Percentiles rank a stretch among this genome's conserved stretches.
Conservation (phyloP, 2,329 filamentous ascomycete genomes). For the Tricladium varicosporioides region DNA sequence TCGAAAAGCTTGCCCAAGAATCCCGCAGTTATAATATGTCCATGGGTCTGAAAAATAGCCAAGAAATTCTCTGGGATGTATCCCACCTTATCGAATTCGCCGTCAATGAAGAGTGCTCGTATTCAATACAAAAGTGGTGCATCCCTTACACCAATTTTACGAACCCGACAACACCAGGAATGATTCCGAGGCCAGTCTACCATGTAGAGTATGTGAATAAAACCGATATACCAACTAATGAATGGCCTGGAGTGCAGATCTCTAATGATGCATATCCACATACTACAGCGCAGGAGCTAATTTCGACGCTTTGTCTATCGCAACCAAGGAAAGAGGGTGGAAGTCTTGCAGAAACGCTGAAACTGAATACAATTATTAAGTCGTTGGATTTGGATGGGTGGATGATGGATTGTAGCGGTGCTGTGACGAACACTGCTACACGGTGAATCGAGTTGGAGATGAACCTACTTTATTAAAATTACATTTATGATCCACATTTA, state of each 20-base stretch:
- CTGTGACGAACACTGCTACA: not conserved
- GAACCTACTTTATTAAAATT: too few species aligned
- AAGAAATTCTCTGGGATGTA: slow-evolving; percentile 51
- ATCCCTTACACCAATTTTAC: slow-evolving; percentile 54
- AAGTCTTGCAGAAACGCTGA: not conserved
- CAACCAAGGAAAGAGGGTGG: not conserved
- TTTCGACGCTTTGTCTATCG: not conserved
- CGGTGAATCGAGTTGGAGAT: too few species aligned
- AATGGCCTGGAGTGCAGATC: not conserved
- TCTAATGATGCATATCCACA: not conserved
- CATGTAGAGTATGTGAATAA: slow-evolving; percentile 65
- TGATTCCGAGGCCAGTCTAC: slow-evolving; percentile 61
- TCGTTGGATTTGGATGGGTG: not conserved
- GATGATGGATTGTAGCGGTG: not conserved
- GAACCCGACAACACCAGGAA: slow-evolving; percentile 37
- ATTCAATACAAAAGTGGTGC: slow-evolving; percentile 53
- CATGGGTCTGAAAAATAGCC: slow-evolving; percentile 68
- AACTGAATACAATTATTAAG: not conserved
- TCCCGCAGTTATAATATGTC: slow-evolving; percentile 52
- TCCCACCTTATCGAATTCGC: slow-evolving; percentile 57
- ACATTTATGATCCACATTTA: too few species aligned
- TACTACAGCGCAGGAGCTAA: not conserved
- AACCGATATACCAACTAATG: not conserved
- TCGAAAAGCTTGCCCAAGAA: slow-evolving; percentile 57
- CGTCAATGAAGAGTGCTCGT: slow-evolving; percentile 67